phyloP scores from a whole-genome alignment of 169 alveolate genomes.

The Babesia gibsoni region DNA sequence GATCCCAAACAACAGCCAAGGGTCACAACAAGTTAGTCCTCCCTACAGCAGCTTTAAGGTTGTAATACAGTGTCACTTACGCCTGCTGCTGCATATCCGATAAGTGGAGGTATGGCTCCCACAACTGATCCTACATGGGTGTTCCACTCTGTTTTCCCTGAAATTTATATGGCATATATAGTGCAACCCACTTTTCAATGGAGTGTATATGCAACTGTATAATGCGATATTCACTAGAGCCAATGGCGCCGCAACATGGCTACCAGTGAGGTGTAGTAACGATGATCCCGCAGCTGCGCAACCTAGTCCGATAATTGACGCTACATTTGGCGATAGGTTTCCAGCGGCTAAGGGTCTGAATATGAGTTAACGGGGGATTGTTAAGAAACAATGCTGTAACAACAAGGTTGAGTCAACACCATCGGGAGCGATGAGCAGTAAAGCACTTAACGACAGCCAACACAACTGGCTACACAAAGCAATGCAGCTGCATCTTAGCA shows the following conservation, averaged over 20 bases:
- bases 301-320: conserved; percentile 25
- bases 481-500: too few species aligned
- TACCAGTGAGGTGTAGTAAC: conserved; percentile 32
- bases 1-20: conserved; percentile 74
- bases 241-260: conserved; percentile 31
- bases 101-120: conserved; percentile 78
- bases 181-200: conserved; percentile 33
- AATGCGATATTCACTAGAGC: conserved; percentile 52
- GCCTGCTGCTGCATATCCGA: conserved; percentile 75
- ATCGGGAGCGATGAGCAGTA: too few species aligned
- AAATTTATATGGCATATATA: background rate
- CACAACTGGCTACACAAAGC: too few species aligned
- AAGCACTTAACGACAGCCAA: too few species aligned
- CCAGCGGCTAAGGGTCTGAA: conserved; percentile 49
- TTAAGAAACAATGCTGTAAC: too few species aligned
- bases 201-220: conserved; percentile 54
- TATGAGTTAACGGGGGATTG: too few species aligned
- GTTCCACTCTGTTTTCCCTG: conserved; percentile 70
- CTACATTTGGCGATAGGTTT: conserved; percentile 32
- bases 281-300: conserved; percentile 42
- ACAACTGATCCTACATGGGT: conserved; percentile 78
- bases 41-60: conserved; percentile 22
- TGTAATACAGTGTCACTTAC: conserved; percentile 39
- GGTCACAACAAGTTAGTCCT: conserved; percentile 16
- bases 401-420: too few species aligned